A percentile compares a stretch with the other conserved stretches of the same genome.
Evolutionary conservation across 345 rosid genomes (phyloP).

Genomic region (Hibiscus tridactylites): DNA sequence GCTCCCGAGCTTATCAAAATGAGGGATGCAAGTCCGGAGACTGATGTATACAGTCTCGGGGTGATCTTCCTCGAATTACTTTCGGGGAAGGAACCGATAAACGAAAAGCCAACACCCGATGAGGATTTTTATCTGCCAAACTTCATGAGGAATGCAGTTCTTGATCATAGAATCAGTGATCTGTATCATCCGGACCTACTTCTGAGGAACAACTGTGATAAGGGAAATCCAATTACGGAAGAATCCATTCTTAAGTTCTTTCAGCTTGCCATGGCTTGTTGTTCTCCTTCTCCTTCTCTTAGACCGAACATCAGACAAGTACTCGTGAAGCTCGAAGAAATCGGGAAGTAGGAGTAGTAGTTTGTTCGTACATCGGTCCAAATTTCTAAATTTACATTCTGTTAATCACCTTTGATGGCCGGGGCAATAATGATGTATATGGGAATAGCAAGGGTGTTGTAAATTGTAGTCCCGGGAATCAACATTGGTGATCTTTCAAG

Average conservation of each 20-base stretch:
- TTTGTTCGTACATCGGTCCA: neutral
- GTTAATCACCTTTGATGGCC: neutral
- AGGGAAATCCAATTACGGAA: constrained; percentile 34
- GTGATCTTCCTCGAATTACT: constrained; percentile 71
- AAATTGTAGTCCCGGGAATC: neutral
- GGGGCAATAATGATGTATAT: constrained; percentile 2
- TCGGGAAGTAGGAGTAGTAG: constrained; percentile 26
- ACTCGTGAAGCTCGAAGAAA: constrained; percentile 60
- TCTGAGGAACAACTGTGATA: constrained; percentile 21
- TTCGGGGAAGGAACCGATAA: constrained; percentile 59
- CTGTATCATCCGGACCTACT: constrained; percentile 59
- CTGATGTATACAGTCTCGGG: constrained; percentile 75
- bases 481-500: neutral
- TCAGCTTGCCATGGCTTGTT: constrained; percentile 80
- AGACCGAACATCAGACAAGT: constrained; percentile 66
- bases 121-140: constrained; percentile 62
- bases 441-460: constrained; percentile 6
- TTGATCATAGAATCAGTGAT: constrained; percentile 50
- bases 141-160: constrained; percentile 50
- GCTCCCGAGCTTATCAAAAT: constrained; percentile 87
- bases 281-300: constrained; percentile 79
- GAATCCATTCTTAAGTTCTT: constrained; percentile 53
- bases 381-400: constrained; percentile 7
- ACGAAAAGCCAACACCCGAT: constrained; percentile 52
- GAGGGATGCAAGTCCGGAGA: constrained; percentile 56